A percentile compares a stretch with the other conserved stretches of the same genome.
These are phyloP conservation scores for Helichrysum umbraculigerum DNA, from an alignment of 129 eudicot genomes.

Conservation along the genomic window DNA sequence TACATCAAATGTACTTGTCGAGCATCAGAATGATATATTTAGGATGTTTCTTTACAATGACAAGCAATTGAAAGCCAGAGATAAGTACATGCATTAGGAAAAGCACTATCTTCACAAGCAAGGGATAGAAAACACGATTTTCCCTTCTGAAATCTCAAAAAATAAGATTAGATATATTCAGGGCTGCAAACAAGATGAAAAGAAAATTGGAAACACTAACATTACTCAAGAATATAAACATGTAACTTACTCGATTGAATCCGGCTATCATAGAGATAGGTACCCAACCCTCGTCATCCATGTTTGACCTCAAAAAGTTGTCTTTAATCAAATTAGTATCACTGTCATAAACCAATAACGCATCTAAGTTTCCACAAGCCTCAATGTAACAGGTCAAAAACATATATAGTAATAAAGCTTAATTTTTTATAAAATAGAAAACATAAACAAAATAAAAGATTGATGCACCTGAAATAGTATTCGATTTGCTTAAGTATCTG, in stretches of 20 bases:
- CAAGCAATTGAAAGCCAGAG: neutral
- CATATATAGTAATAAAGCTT: neutral
- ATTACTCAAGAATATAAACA: neutral
- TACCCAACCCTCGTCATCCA: conserved; percentile 88
- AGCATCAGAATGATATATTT: neutral
- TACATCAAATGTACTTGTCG: neutral
- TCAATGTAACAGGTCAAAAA: neutral
- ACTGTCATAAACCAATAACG: conserved; percentile 20
- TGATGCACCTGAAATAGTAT: conserved; percentile 67
- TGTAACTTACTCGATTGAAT: conserved; percentile 66
- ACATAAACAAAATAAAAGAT: neutral
- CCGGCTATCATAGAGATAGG: conserved; percentile 52
- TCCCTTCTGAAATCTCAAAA: neutral
- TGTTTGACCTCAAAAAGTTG: conserved; percentile 54
- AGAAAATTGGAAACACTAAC: neutral
- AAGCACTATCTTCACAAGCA: neutral
- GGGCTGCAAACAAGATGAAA: neutral
- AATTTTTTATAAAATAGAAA: no score
- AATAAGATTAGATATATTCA: neutral
- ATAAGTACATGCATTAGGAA: neutral
- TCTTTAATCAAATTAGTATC: conserved; percentile 70
- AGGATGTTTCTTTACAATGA: neutral
- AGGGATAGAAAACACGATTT: neutral
- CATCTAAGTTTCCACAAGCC: neutral
- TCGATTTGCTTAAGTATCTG: conserved; percentile 57